Conservation (phyloP, 177 flowering plant genomes). For the Vitis hybrid region DNA sequence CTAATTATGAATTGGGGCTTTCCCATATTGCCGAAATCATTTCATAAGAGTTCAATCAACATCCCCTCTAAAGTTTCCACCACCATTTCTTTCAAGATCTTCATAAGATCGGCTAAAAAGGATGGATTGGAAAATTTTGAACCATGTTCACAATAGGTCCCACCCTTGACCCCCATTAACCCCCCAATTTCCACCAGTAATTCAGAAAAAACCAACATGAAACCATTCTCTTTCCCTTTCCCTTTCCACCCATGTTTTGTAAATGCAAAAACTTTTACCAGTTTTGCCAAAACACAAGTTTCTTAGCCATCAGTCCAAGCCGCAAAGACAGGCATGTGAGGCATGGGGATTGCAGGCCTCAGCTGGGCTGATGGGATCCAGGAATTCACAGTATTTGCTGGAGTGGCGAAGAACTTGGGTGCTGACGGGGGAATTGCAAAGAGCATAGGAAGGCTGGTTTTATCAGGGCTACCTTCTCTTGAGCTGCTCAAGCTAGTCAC, state of each 20-base stretch:
- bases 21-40: slow-evolving; percentile 24
- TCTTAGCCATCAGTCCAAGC: slow-evolving; percentile 36
- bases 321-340: slow-evolving; percentile 40
- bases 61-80: slow-evolving; percentile 8
- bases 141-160: slow-evolving; percentile 10
- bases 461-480: slow-evolving; percentile 38
- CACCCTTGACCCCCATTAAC: slow-evolving; percentile 14
- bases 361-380: slow-evolving; percentile 29
- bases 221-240: background rate
- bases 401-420: slow-evolving; percentile 19
- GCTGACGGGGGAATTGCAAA: slow-evolving; percentile 23
- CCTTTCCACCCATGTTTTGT: background rate
- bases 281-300: background rate
- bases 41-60: slow-evolving; percentile 18
- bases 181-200: slow-evolving; percentile 1
- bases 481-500: slow-evolving; percentile 41
- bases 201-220: slow-evolving; percentile 2
- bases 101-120: slow-evolving; percentile 13
- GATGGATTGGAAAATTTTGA: slow-evolving; percentile 12
- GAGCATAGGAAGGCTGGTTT: slow-evolving; percentile 14
- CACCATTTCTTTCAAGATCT: slow-evolving; percentile 13
- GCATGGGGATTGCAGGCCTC: slow-evolving; percentile 27
- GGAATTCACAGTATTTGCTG: slow-evolving; percentile 19
- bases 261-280: slow-evolving; percentile 9
- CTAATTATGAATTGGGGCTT: slow-evolving; percentile 16